Percentiles rank a stretch among this genome's conserved stretches.
These are phyloP conservation scores for Endogone sp. DNA, from an alignment of 192 early-diverging fungal species.

Conservation along the genomic window DNA sequence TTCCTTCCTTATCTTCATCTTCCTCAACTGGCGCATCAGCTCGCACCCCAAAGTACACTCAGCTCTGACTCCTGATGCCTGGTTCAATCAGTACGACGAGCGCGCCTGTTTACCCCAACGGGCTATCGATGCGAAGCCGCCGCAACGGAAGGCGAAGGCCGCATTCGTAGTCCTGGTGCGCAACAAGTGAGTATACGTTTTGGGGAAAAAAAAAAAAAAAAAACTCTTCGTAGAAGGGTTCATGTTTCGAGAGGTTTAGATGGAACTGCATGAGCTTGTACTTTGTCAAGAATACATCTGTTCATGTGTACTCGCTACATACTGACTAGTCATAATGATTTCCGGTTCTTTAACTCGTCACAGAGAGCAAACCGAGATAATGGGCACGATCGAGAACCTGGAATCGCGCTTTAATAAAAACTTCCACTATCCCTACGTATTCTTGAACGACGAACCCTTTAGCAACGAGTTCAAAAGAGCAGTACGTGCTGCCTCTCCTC, in stretches of 20 bases:
- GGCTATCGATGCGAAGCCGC: conserved; percentile 20
- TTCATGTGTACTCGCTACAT: too few species aligned
- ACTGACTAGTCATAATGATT: too few species aligned
- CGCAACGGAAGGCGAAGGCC: conserved; percentile 39
- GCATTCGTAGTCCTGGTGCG: conserved; percentile 62
- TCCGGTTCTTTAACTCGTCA: too few species aligned
- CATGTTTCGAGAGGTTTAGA: too few species aligned
- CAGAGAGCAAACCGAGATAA: conserved; percentile 53
- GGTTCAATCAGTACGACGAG: conserved; percentile 33
- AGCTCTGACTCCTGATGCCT: conserved; percentile 22
- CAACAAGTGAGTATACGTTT: conserved; percentile 44
- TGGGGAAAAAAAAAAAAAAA: too few species aligned
- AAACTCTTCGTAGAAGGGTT: too few species aligned
- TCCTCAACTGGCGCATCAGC: background rate
- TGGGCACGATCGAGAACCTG: conserved; percentile 48
- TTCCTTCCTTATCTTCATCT: background rate
- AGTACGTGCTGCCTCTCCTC: conserved; percentile 41
- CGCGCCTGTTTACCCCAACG: conserved; percentile 26
- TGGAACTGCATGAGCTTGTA: too few species aligned
- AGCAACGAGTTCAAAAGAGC: conserved; percentile 59
- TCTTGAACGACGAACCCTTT: conserved; percentile 74
- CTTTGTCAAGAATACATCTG: too few species aligned
- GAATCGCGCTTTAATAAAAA: conserved; percentile 70
- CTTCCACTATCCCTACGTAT: conserved; percentile 81
- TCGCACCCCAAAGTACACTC: background rate